phyloP scores from a whole-genome alignment of 495 filamentous ascomycete species.

The Hypoxylon crocopeplum region DNA sequence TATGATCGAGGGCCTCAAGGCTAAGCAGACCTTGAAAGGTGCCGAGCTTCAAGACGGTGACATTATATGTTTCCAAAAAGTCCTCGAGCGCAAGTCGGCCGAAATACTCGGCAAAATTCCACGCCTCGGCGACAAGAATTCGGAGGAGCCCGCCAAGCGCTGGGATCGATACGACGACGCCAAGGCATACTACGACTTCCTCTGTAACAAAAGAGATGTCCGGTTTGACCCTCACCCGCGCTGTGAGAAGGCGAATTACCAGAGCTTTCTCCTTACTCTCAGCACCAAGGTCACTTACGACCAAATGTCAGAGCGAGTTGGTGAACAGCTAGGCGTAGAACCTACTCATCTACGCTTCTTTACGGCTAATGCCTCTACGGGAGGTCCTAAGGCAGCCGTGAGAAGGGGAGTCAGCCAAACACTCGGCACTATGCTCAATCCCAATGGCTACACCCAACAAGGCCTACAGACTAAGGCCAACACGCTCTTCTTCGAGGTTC shows the following conservation, averaged over 20 bases:
- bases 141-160: constrained; percentile 26
- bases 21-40: constrained; percentile 82
- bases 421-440: constrained; percentile 73
- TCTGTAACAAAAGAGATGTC: constrained; percentile 81
- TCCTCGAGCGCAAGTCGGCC: constrained; percentile 54
- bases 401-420: constrained; percentile 71
- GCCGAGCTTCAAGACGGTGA: constrained; percentile 98
- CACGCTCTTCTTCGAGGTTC: constrained; percentile 84
- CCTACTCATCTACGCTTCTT: constrained; percentile 90
- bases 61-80: constrained; percentile 90
- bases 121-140: constrained; percentile 35
- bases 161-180: constrained; percentile 67
- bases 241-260: constrained; percentile 55
- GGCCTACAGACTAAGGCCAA: constrained; percentile 74
- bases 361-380: constrained; percentile 75
- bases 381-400: constrained; percentile 75
- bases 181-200: constrained; percentile 87
- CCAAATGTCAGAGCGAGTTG: constrained; percentile 84
- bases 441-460: constrained; percentile 56
- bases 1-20: constrained; percentile 96
- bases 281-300: constrained; percentile 92
- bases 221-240: constrained; percentile 67
- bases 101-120: constrained; percentile 41
- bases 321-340: constrained; percentile 75
- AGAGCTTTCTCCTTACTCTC: constrained; percentile 72